Evolutionary conservation across 1,284 basidiomycete genomes (phyloP).

Genomic region (Ceratobasidium theobromae): DNA sequence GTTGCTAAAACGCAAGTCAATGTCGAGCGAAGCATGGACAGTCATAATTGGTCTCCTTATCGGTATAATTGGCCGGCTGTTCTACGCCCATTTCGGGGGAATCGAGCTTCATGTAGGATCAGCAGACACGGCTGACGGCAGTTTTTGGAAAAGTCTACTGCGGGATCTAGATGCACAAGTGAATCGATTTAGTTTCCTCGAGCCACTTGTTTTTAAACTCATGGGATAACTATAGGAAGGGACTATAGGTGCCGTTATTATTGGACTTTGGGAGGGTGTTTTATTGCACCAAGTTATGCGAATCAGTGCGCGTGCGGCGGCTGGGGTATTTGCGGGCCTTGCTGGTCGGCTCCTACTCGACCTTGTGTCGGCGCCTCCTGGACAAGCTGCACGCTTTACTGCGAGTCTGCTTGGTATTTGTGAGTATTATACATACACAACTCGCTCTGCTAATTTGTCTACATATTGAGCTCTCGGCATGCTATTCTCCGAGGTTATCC

Average conservation of each 20-base stretch:
- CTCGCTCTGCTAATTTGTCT: not conserved
- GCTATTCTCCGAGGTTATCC: conserved; percentile 27
- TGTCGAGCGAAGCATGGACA: conserved; percentile 26
- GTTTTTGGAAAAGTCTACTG: conserved; percentile 6
- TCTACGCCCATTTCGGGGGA: conserved; percentile 19
- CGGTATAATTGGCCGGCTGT: conserved; percentile 13
- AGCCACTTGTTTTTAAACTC: conserved; percentile 1
- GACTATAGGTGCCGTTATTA: conserved; percentile 15
- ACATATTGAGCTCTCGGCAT: conserved; percentile 9
- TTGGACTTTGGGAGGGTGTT: conserved; percentile 28
- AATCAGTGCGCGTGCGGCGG: conserved; percentile 18
- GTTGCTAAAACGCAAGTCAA: conserved; percentile 3
- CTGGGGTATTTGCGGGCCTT: conserved; percentile 27
- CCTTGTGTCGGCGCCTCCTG: conserved; percentile 3
- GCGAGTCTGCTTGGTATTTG: conserved; percentile 28
- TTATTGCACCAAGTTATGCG: conserved; percentile 25
- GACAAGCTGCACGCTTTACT: conserved; percentile 21
- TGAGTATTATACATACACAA: not conserved
- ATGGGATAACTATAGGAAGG: conserved; percentile 20
- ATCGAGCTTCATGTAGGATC: not conserved
- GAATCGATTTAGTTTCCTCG: conserved; percentile 24
- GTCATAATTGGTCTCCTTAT: conserved; percentile 15
- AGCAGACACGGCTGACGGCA: not conserved
- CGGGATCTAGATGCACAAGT: conserved; percentile 28
- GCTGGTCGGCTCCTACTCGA: conserved; percentile 21